Evolutionary conservation across 768 basidiomycete genomes (phyloP), one percentile per base, ranked within the genome.

Genomic region (Tricholoma sp.): DNA sequence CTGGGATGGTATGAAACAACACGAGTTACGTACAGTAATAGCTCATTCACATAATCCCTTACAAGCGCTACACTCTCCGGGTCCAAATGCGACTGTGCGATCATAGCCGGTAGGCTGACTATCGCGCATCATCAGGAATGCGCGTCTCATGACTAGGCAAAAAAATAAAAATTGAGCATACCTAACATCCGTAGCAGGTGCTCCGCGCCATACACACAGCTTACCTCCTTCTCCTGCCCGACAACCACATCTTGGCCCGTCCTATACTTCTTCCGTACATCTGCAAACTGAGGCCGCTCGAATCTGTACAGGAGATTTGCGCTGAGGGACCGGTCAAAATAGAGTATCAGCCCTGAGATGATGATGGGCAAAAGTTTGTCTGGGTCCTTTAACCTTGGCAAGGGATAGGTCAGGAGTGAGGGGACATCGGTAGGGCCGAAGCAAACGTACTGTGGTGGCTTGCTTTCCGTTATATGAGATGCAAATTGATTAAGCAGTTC

Each of bases 71-170:
- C 86, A 11, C 90, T 91, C 66, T 96, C 94, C 2, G 84, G 74
- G 66, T 99, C 96, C 78, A 98, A 86, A n/a, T 83, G 85, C 12
- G 95, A 94, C 59, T 82, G 85, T 1, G 88, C 84, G 32, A 98
- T 87, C 83, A 97, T 94, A 62, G 85, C 83, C 1, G 96, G 97
- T 37, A 98, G 77, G 61, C 88, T 93, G 70, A 98, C 96, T 97
- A 10, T 2, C 6, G 17, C 62, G 36, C 24, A 59, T 51, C 20
- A 28, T n/a, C 17, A 33, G 12, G 28, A 53, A 48, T 29, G 34
- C 13, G 36, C 44, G 28, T 28, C 7, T 12, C 34, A 32, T n/a
- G 32, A 34, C n/a, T 48, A 33, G 10, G 7, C 15, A 18, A 18
- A 36, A 18, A 10, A 18, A 41, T 7, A 29, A 50, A 77, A 83